phyloP scores from a whole-genome alignment of 306 rosid genomes.

The Cercis canadensis region DNA sequence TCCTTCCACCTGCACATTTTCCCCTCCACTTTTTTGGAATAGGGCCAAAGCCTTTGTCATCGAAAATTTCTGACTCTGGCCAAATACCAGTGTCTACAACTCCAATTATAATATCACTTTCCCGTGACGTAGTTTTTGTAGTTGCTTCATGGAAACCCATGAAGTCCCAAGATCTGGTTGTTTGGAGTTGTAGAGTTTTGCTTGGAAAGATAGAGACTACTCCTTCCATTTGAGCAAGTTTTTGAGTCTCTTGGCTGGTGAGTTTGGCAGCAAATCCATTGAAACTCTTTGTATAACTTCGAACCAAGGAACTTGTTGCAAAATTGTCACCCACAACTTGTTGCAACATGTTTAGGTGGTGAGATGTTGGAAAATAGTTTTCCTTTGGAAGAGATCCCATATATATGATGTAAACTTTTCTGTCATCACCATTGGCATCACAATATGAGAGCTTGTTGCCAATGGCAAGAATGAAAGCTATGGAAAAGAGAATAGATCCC shows the following conservation, averaged over 20 bases:
- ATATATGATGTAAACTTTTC: constrained; percentile 4
- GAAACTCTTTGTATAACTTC: constrained; percentile 37
- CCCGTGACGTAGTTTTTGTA: too few relatives aligned
- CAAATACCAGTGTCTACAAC: constrained; percentile 40
- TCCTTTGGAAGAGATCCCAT: constrained; percentile 19
- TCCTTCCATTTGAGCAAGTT: constrained; percentile 5
- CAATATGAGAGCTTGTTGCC: not conserved
- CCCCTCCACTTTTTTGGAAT: constrained; percentile 43
- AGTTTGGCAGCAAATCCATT: constrained; percentile 40
- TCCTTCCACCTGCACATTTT: constrained; percentile 1
- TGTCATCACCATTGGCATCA: not conserved
- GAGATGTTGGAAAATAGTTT: not conserved
- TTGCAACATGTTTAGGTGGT: constrained; percentile 10
- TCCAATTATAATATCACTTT: constrained; percentile 35
- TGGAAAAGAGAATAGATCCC: not conserved
- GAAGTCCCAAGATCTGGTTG: constrained; percentile 44
- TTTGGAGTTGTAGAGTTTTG: not conserved
- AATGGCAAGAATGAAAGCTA: not conserved
- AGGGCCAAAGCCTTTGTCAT: constrained; percentile 27
- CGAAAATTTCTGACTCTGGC: constrained; percentile 41
- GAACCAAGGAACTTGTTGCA: not conserved
- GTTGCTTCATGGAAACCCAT: constrained; percentile 35
- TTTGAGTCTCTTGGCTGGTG: constrained; percentile 5
- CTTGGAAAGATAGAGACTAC: constrained; percentile 41
- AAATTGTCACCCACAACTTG: not conserved